Conservation (phyloP, 2,329 filamentous ascomycete genomes). For the Pestalotiopsis sp. region DNA sequence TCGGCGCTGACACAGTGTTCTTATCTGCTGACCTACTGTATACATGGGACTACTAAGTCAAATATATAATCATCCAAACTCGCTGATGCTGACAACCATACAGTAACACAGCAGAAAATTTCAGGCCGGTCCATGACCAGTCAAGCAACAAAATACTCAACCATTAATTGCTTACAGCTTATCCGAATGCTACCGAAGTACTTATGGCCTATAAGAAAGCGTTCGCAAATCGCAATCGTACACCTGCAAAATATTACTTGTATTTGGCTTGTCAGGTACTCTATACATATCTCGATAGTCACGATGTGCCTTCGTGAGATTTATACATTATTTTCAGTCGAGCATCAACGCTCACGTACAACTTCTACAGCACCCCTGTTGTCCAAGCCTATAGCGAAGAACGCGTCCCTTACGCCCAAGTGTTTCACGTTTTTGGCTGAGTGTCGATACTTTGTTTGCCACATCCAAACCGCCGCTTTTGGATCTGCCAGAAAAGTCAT, state of each 20-base stretch:
- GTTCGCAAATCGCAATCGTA: neutral
- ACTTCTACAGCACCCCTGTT: neutral
- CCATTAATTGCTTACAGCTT: neutral
- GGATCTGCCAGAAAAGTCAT: neutral
- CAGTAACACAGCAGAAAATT: neutral
- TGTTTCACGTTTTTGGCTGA: neutral
- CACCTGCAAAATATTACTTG: neutral
- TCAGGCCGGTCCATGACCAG: neutral
- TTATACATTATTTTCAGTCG: neutral
- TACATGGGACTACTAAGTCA: neutral
- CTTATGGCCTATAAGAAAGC: neutral
- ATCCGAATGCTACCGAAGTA: neutral
- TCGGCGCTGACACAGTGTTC: neutral
- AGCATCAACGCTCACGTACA: neutral
- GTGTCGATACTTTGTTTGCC: neutral
- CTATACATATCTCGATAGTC: neutral
- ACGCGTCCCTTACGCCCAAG: neutral
- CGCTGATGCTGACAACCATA: neutral
- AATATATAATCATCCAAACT: neutral
- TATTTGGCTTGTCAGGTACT: neutral
- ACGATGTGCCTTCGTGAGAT: neutral
- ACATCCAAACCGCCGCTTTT: neutral
- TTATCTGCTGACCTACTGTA: neutral
- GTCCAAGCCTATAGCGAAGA: neutral
- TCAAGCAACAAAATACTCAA: neutral